Base-by-base conservation (phyloP, 345 rosid species). In the Diplotaxis tenuifolia region DNA sequence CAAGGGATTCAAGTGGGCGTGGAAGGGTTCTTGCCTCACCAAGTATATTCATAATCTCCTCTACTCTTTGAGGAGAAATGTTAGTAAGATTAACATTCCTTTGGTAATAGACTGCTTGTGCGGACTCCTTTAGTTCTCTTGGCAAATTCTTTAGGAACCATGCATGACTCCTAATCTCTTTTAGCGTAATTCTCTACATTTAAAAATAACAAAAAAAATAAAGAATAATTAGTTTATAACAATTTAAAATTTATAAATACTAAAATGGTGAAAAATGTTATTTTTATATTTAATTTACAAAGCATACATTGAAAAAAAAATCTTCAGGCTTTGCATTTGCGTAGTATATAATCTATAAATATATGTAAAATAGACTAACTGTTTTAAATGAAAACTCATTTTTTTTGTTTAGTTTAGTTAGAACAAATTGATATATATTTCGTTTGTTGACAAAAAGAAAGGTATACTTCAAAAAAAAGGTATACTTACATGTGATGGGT, bases 61-160 rank as follows among this genome's bases (percentile, higher is more conserved):
- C 98, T 21, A 82, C 73, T 38, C 91, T 86, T 73, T 92, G 97
- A 9, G 84, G 78, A 18, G 81, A 75, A 25, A 81, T 76, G 8
- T 75, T 70, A 5, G 6, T 7, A 32, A 31, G n/a, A 64, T 57
- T 76, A 4, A 12, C 76, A 71, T 78, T 73, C 6, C 77, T 60
- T 5, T 16, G 65, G 68, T 79, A 76, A 57, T 77, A 22, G 14
- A 69, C 38, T 22, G 78, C 85, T 28, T 70, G 84, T 63, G 79
- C 85, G 22, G 84, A 83, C 18, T 82, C 93, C 70, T 77, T 81
- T 42, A 83, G 79, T 45, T 86, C 96, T 31, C 79, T 75, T 2
- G 89, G 86, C 81, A 89, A 78, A 70, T 84, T 82, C 87, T 84
- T 87, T 25, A 83, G 58, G 79, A 86, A 89, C 96, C 96, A 89